Evolutionary conservation across 371 early-diverging fungal species (phyloP).

Genomic region (Mucor saturninus): DNA sequence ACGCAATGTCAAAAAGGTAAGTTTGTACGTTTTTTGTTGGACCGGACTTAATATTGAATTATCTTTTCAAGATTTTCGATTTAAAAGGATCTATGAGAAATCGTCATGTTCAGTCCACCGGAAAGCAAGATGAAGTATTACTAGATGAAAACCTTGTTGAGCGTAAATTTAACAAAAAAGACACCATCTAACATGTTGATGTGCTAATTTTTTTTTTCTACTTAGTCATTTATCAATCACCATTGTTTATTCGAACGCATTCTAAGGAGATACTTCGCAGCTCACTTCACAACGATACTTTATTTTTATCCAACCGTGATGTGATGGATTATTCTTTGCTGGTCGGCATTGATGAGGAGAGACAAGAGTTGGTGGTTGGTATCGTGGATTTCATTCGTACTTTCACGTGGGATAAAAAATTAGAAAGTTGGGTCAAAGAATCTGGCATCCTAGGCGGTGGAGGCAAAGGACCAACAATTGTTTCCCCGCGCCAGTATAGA

Average conservation of each 20-base stretch:
- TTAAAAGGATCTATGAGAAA: constrained; percentile 96
- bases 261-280: constrained; percentile 83
- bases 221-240: constrained; percentile 79
- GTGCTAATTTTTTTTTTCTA: constrained; percentile 1
- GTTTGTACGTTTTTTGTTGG: too few species aligned
- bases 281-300: constrained; percentile 90
- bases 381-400: constrained; percentile 98
- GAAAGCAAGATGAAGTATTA: constrained; percentile 85
- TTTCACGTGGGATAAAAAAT: constrained; percentile 96
- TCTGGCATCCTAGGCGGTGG: constrained; percentile 86
- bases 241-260: constrained; percentile 91
- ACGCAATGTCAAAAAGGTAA: constrained; percentile 72
- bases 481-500: constrained; percentile 92
- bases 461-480: constrained; percentile 92
- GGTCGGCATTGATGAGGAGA: constrained; percentile 89
- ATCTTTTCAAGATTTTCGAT: constrained; percentile 78
- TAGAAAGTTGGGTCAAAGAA: constrained; percentile 97
- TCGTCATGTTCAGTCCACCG: constrained; percentile 91
- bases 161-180: constrained; percentile 43
- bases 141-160: constrained; percentile 94
- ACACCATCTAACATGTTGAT: too few species aligned
- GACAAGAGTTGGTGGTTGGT: constrained; percentile 89
- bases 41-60: not conserved
- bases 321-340: constrained; percentile 98
- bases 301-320: constrained; percentile 85